Conservation (phyloP, 371 early-diverging fungal genomes). For the Mucor irregularis region DNA sequence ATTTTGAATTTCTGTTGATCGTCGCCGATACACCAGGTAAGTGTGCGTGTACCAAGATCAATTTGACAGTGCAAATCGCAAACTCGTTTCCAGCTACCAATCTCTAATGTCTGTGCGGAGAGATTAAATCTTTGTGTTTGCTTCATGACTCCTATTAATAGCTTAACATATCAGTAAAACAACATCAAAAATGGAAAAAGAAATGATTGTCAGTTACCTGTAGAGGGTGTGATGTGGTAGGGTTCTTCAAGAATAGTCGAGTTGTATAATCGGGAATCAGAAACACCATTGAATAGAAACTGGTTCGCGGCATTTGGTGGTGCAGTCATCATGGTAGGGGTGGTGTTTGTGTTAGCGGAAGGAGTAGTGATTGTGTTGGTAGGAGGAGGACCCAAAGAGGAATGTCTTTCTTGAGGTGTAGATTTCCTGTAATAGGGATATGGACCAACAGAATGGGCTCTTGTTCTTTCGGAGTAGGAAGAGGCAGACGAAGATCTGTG, state of each 20-base stretch:
- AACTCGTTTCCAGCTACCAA: slow-evolving; percentile 77
- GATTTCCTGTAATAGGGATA: slow-evolving; percentile 30
- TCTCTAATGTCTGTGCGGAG: slow-evolving; percentile 56
- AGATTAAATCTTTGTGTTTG: slow-evolving; percentile 7
- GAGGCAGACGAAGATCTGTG: slow-evolving; percentile 15
- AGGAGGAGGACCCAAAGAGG: slow-evolving; percentile 22
- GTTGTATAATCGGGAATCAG: slow-evolving; percentile 6
- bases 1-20: slow-evolving; percentile 57
- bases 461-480: slow-evolving; percentile 21
- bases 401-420: slow-evolving; percentile 20
- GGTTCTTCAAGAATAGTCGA: slow-evolving; percentile 17
- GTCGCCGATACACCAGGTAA: slow-evolving; percentile 68
- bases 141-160: background rate
- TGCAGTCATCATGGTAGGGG: background rate
- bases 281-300: background rate
- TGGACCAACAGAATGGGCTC: slow-evolving; percentile 44
- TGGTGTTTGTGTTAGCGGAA: background rate
- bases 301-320: background rate
- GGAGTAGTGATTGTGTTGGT: background rate
- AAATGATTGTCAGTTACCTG: too few species aligned
- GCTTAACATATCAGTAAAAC: background rate
- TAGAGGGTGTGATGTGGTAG: slow-evolving; percentile 2
- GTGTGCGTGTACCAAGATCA: slow-evolving; percentile 41
- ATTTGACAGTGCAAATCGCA: slow-evolving; percentile 60
- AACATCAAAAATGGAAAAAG: too few species aligned